Conservation (phyloP, 2,329 filamentous ascomycete species). For the Triangularia setosa region DNA sequence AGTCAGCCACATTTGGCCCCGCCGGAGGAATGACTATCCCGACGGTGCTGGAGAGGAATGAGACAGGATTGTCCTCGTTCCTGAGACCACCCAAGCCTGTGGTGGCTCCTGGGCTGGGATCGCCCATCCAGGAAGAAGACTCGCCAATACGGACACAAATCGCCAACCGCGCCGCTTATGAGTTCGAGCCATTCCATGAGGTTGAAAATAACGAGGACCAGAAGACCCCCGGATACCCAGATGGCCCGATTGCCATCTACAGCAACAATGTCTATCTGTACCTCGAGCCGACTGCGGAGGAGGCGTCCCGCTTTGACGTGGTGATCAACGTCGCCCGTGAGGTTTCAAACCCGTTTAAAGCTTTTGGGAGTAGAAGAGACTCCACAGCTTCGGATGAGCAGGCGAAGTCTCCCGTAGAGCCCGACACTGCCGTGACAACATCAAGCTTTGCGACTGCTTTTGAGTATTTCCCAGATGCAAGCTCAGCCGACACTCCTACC, state of each 20-base stretch:
- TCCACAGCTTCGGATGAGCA: slow-evolving; percentile 29
- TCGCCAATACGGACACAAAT: slow-evolving; percentile 59
- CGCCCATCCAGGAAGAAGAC: slow-evolving; percentile 51
- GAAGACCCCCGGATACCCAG: slow-evolving; percentile 77
- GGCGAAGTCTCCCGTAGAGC: slow-evolving; percentile 35
- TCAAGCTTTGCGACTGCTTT: slow-evolving; percentile 59
- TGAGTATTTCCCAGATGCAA: slow-evolving; percentile 48
- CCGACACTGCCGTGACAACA: slow-evolving; percentile 55
- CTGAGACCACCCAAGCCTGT: slow-evolving; percentile 47
- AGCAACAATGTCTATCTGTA: slow-evolving; percentile 75
- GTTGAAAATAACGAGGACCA: slow-evolving; percentile 73
- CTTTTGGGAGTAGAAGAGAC: slow-evolving; percentile 10
- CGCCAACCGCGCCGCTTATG: slow-evolving; percentile 55
- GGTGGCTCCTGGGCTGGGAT: slow-evolving; percentile 31
- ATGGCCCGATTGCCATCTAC: slow-evolving; percentile 79
- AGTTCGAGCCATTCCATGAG: slow-evolving; percentile 59
- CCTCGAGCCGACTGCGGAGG: slow-evolving; percentile 72
- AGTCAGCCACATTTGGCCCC: slow-evolving; percentile 58
- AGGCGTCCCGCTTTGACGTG: slow-evolving; percentile 74
- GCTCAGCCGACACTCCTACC: slow-evolving; percentile 47
- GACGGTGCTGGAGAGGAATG: slow-evolving; percentile 56
- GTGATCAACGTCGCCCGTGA: slow-evolving; percentile 83
- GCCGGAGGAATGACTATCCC: slow-evolving; percentile 62
- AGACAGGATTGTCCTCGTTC: slow-evolving; percentile 57
- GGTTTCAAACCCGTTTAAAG: slow-evolving; percentile 69